Base-by-base conservation (phyloP, 345 rosid genomes). In the Heritiera fomes region DNA sequence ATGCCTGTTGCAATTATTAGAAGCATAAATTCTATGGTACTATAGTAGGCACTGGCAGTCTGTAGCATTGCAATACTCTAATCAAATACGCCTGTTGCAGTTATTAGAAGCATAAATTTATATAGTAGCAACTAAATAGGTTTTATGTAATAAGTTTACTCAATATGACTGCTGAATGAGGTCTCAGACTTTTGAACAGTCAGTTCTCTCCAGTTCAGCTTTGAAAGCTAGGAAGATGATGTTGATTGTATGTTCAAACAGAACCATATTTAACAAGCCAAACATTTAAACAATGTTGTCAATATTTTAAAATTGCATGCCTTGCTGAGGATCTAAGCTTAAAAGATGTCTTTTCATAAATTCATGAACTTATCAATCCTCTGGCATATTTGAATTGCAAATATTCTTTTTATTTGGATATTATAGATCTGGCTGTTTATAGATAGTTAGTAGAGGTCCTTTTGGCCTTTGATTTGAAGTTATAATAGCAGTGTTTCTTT, bases 161-260 rank as follows among this genome's bases (percentile, higher is more conserved):
- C 38, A 47, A 47, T 69, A 38, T 47, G 56, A 28, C 40, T 46
- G 73, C 56, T 28, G 73, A 69, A 69, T 69, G 56, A 69, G 71
- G n/a, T 69, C 58, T 7, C 7, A 8, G 40, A 13, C n/a, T 69
- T 69, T 47, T 47, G 55, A 23, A 69, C 20, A 47, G 40, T 69
- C 11, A 3, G 12, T 47, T 46, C 56, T 23, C 6, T 1, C n/a
- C 43, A 28, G 59, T 71, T 49, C 18, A 32, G 75, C 43, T 13
- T 23, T 71, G 74, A 49, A 49, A 13, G 12, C 23, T 12, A 49
- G 60, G 43, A 71, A 49, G 59, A 28, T 50, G 59, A 50, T 28
- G 8, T 71, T 14, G 75, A 71, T 30, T 50, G 59, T 30, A 70
- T 70, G 1, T 14, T 49, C 50, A 13, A 5, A 11, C 41, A 13